A percentile compares a stretch with the other conserved stretches of the same genome.
phyloP scores from a whole-genome alignment of 1,284 basidiomycete genomes.

The Trichosporon inkin region DNA sequence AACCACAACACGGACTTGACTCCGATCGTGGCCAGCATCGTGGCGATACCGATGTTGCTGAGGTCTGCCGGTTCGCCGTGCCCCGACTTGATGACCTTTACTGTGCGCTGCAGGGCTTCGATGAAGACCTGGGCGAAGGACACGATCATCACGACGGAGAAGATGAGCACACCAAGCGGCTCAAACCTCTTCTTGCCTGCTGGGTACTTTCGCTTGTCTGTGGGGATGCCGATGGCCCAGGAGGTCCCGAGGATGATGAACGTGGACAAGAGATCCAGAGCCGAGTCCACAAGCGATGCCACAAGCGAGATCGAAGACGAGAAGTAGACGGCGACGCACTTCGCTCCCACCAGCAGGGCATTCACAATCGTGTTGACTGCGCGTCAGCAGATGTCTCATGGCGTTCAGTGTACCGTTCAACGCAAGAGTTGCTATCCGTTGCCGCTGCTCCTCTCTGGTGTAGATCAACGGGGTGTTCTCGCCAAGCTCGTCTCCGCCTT shows the following conservation, averaged over 20 bases:
- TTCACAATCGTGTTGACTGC: constrained; percentile 53
- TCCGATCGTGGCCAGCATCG: constrained; percentile 57
- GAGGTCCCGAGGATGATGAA: constrained; percentile 51
- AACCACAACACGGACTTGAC: constrained; percentile 54
- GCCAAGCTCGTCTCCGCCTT: constrained; percentile 12
- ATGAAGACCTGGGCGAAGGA: constrained; percentile 54
- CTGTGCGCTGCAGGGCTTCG: constrained; percentile 49
- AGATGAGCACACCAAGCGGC: constrained; percentile 53
- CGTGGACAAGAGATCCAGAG: constrained; percentile 56
- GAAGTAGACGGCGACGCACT: constrained; percentile 55
- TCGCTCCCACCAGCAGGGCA: constrained; percentile 53
- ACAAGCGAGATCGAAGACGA: constrained; percentile 58
- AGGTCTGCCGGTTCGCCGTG: constrained; percentile 42
- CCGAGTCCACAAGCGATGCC: constrained; percentile 56
- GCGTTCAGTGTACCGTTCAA: constrained; percentile 36
- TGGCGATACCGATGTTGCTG: constrained; percentile 45
- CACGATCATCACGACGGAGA: constrained; percentile 59
- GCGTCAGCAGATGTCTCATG: neutral
- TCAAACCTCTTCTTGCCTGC: constrained; percentile 55
- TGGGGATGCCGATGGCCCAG: constrained; percentile 48
- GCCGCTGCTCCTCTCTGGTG: constrained; percentile 34
- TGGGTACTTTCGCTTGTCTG: constrained; percentile 50
- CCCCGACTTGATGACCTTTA: constrained; percentile 28
- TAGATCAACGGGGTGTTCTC: constrained; percentile 32
- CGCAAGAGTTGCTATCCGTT: constrained; percentile 39